A percentile compares a stretch with the other conserved stretches of the same genome.
Evolutionary conservation across 306 rosid genomes (phyloP).

Genomic region (Cucurbita argyrosperma): DNA sequence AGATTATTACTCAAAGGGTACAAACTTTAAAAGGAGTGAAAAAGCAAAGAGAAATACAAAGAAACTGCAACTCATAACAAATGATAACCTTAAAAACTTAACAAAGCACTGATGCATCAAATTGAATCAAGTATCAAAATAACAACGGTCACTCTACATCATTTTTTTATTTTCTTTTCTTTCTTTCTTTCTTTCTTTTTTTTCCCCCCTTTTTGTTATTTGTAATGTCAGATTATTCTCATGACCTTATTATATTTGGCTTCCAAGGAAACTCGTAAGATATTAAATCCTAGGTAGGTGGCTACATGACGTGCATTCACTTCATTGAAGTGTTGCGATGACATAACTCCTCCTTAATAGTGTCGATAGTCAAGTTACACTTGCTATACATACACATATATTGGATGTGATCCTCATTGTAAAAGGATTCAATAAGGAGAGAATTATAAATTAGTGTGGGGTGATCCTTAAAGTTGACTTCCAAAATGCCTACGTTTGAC

Average conservation of each 20-base stretch:
- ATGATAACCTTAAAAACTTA: no score
- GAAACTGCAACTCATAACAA: no score
- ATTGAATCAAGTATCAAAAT: no score
- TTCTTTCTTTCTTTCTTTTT: no score
- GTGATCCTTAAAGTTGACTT: neutral
- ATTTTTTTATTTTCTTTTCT: no score
- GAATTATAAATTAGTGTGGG: neutral
- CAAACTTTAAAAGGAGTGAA: no score
- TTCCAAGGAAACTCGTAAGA: neutral
- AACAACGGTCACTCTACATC: no score
- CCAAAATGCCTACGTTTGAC: neutral
- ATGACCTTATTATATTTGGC: neutral
- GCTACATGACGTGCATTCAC: neutral
- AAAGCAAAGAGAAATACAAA: no score
- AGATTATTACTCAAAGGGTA: no score
- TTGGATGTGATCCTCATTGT: neutral
- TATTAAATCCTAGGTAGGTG: neutral
- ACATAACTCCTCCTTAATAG: neutral
- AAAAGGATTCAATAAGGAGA: neutral
- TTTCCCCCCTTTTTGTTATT: no score
- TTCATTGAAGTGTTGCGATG: neutral
- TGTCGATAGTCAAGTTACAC: neutral
- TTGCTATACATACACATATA: neutral
- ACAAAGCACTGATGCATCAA: no score
- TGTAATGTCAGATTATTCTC: no score